These are phyloP conservation scores for Penicillium chermesinum DNA, from an alignment of 495 filamentous ascomycete species.

Conservation along the genomic window DNA sequence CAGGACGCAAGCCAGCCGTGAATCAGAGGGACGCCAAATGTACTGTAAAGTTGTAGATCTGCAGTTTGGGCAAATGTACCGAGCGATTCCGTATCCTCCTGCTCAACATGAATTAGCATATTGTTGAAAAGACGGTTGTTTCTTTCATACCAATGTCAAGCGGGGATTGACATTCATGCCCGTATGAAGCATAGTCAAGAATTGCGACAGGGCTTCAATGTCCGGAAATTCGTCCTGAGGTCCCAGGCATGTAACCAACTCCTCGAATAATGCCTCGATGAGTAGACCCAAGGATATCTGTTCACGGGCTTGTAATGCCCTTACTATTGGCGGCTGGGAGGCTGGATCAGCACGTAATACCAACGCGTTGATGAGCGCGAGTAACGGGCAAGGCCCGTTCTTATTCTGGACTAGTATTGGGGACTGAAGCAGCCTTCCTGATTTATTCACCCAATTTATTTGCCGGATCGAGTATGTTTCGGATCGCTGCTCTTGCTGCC, in stretches of 20 bases:
- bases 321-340: constrained; percentile 63
- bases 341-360: constrained; percentile 68
- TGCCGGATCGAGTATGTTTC: constrained; percentile 70
- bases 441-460: constrained; percentile 53
- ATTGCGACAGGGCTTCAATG: constrained; percentile 77
- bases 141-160: constrained; percentile 51
- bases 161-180: constrained; percentile 98
- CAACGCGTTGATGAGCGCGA: constrained; percentile 91
- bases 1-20: constrained; percentile 83
- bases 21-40: constrained; percentile 82
- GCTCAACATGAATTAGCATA: constrained; percentile 20
- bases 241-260: constrained; percentile 64
- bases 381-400: constrained; percentile 89
- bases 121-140: constrained; percentile 2
- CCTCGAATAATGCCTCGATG: constrained; percentile 84
- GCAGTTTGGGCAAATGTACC: constrained; percentile 77
- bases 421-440: constrained; percentile 46
- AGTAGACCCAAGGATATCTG: constrained; percentile 82
- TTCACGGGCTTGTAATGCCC: constrained; percentile 71
- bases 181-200: constrained; percentile 84
- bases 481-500: constrained; percentile 43
- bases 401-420: constrained; percentile 87
- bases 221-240: constrained; percentile 67
- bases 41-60: constrained; percentile 82
- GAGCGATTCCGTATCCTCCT: constrained; percentile 43